Evolutionary conservation across 345 rosid species (phyloP), one percentile per base, ranked within the genome.

Genomic region (Euphorbia tirucalli): DNA sequence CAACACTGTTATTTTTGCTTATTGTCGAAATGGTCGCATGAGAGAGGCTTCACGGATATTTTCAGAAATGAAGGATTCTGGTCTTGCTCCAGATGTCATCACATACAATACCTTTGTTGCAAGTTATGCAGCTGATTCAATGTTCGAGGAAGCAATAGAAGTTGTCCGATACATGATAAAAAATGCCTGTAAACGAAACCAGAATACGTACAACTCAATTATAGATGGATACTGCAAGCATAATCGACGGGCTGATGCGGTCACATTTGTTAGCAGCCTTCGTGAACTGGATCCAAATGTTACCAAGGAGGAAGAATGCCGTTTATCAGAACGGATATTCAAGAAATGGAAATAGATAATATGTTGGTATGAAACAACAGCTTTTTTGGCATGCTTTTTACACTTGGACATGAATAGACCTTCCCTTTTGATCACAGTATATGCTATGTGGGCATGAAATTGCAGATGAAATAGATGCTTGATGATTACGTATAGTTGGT

Each of bases 21-120:
- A 89, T 73, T 95, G 97, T 77, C 85, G 92, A 81, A 95, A 95
- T 62, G 89, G 97, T 67, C 82, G 93, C 74, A 88, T 89, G 93
- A 95, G 75, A 73, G 97, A 95, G 74, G 97, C 99, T 49, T 90
- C 92, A 0, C 81, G 89, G 57, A 79, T 92, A 65, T 84, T 95
- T 35, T 79, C 90, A 15, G 93, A 92, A 81, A 87, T 95, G 91
- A 79, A 74, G 63, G 87, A 86, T 43, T 80, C 77, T 37, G 93
- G 93, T 69, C 79, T 89, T 59, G 83, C 78, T 35, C 99, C 97
- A 1, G 92, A 92, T 83, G 95, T 85, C 11, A 83, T 94, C 78
- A 92, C 96, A 1, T 94, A 87, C 72, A 94, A 92, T 77, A 94
- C 96, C 48, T 94, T 94, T 74, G 83, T 92, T 27, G 77, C 92